Conservation (phyloP, 768 basidiomycete species). For the button mushroom (Agaricus bisporus) region DNA sequence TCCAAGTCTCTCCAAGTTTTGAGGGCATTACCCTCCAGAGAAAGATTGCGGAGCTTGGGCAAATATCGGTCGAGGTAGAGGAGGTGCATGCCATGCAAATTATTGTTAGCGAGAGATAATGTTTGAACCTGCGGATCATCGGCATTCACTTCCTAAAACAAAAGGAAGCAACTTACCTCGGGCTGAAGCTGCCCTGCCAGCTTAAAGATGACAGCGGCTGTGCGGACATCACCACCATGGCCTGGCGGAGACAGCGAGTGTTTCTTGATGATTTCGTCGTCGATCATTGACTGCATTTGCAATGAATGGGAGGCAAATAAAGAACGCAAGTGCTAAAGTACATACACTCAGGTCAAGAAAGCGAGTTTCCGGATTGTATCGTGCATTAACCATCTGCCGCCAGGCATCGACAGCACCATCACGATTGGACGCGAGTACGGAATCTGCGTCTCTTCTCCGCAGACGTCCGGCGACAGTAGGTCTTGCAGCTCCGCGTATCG, state of each 20-base stretch:
- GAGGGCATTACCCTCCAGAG: conserved; percentile 73
- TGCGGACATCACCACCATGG: conserved; percentile 50
- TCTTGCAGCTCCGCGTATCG: conserved; percentile 62
- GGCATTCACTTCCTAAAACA: background rate
- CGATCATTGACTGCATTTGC: conserved; percentile 57
- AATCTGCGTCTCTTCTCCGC: conserved; percentile 40
- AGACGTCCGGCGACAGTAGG: conserved; percentile 43
- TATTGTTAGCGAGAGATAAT: conserved; percentile 77
- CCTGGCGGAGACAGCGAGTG: conserved; percentile 70
- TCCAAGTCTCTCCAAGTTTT: conserved; percentile 66
- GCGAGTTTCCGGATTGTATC: conserved; percentile 63
- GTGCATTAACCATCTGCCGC: conserved; percentile 65
- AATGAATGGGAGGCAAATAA: conserved; percentile 14
- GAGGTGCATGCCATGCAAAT: conserved; percentile 53
- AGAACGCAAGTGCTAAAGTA: conserved; percentile 11
- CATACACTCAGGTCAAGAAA: conserved; percentile 83
- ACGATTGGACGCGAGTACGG: conserved; percentile 19
- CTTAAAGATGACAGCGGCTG: conserved; percentile 86
- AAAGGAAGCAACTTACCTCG: conserved; percentile 34
- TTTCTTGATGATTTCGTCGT: conserved; percentile 72
- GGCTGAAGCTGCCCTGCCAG: conserved; percentile 76
- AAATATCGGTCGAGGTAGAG: conserved; percentile 64
- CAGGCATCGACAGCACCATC: conserved; percentile 55
- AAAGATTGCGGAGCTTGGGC: conserved; percentile 74
- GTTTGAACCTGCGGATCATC: conserved; percentile 54